phyloP scores from a whole-genome alignment of 1,139 yeast species.

The Saccharomyces hybrid region DNA sequence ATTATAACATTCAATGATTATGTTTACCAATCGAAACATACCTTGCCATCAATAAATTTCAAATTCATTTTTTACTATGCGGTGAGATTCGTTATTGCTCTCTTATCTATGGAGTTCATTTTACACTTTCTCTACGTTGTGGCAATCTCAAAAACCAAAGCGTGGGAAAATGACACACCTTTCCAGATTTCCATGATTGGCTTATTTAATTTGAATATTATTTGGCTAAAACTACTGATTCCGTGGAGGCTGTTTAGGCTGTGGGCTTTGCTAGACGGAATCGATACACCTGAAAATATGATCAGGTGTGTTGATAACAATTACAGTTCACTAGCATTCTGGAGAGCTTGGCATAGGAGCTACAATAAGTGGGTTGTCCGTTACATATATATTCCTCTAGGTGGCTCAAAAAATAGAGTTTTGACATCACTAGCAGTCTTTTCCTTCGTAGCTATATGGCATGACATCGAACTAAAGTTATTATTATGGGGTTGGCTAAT shows the following conservation, averaged over 20 bases:
- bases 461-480: conserved; percentile 79
- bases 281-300: conserved; percentile 97
- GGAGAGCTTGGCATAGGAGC: conserved; percentile 98
- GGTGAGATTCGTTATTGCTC: conserved; percentile 58
- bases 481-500: conserved; percentile 94
- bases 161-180: conserved; percentile 86
- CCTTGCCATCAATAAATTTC: conserved; percentile 45
- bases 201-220: conserved; percentile 74
- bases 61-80: conserved; percentile 56
- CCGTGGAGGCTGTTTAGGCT: conserved; percentile 94
- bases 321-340: conserved; percentile 82
- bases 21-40: conserved; percentile 49
- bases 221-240: conserved; percentile 83
- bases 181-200: conserved; percentile 94
- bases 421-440: conserved; percentile 79
- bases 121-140: conserved; percentile 86
- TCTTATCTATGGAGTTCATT: conserved; percentile 78
- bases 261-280: conserved; percentile 84
- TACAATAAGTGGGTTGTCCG: conserved; percentile 84
- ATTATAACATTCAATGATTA: conserved; percentile 87
- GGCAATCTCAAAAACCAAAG: conserved; percentile 75
- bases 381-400: conserved; percentile 78
- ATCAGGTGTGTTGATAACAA: conserved; percentile 91
- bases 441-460: conserved; percentile 96
- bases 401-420: conserved; percentile 64